These are phyloP conservation scores for Polytrichum formosum DNA, from an alignment of 225 moss, liverwort and hornwort genomes.

Conservation along the genomic window DNA sequence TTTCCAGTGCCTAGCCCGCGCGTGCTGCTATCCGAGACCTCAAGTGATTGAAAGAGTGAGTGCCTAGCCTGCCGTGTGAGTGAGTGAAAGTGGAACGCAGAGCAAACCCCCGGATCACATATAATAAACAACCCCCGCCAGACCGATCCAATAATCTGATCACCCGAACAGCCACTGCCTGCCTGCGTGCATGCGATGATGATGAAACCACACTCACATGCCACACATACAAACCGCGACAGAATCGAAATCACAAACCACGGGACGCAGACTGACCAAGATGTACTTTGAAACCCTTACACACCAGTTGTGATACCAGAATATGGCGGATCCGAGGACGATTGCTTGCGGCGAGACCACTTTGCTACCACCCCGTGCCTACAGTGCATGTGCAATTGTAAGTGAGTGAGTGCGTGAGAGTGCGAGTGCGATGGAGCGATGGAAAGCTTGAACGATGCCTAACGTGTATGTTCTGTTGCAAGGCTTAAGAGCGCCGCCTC, in stretches of 20 bases:
- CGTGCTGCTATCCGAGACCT: constrained; percentile 8
- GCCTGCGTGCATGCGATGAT: too few species aligned
- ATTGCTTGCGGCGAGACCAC: constrained; percentile 30
- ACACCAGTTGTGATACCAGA: not conserved
- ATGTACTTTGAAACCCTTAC: too few species aligned
- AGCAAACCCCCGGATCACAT: constrained; percentile 43
- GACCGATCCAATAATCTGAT: not conserved
- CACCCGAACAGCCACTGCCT: too few species aligned
- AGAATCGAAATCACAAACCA: constrained; percentile 13
- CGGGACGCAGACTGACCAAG: constrained; percentile 37
- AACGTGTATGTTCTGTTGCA: constrained; percentile 23
- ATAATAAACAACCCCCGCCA: constrained; percentile 17
- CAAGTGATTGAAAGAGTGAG: constrained; percentile 18
- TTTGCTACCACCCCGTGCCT: constrained; percentile 43
- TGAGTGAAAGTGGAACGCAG: constrained; percentile 31
- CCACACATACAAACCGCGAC: constrained; percentile 3
- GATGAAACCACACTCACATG: not conserved
- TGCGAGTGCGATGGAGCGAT: constrained; percentile 7
- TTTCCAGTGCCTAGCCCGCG: constrained; percentile 17
- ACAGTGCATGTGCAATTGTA: constrained; percentile 9
- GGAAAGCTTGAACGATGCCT: constrained; percentile 20
- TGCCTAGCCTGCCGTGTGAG: constrained; percentile 42
- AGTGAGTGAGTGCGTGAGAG: constrained; percentile 6
- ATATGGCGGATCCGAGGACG: too few species aligned
- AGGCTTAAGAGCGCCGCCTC: not conserved